phyloP scores from a whole-genome alignment of 192 early-diverging fungal species.

The Podila epigama region DNA sequence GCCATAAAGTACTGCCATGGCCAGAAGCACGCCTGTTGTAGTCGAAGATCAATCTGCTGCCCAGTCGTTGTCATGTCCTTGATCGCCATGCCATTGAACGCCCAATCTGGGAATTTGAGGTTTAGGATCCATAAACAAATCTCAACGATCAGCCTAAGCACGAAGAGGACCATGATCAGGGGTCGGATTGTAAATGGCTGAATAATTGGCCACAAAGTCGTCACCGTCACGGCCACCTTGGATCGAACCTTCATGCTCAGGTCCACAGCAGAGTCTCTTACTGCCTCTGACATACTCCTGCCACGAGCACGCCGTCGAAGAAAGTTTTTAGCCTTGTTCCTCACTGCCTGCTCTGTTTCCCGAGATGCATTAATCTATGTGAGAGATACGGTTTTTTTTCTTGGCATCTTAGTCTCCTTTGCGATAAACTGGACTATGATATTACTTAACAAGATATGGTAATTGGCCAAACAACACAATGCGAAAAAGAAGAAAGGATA shows the following conservation, averaged over 20 bases:
- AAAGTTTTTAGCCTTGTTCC: constrained; percentile 27
- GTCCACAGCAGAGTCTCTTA: constrained; percentile 50
- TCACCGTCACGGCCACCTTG: constrained; percentile 21
- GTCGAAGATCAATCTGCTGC: constrained; percentile 87
- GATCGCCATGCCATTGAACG: constrained; percentile 72
- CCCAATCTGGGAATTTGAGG: constrained; percentile 60
- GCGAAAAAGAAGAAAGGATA: background rate
- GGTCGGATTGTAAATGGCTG: constrained; percentile 48
- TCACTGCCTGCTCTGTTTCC: constrained; percentile 61
- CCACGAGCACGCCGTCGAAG: constrained; percentile 41
- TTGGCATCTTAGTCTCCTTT: background rate
- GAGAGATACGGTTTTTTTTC: background rate
- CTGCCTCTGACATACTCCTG: constrained; percentile 49
- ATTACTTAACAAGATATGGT: too few species aligned
- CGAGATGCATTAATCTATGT: constrained; percentile 70
- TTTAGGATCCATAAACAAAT: constrained; percentile 67
- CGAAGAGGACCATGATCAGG: constrained; percentile 51
- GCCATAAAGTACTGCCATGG: constrained; percentile 82
- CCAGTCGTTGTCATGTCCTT: constrained; percentile 75
- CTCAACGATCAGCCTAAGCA: constrained; percentile 61
- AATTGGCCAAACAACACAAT: too few species aligned
- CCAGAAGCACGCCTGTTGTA: constrained; percentile 89
- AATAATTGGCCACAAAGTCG: constrained; percentile 44
- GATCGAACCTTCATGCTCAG: constrained; percentile 43
- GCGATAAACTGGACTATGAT: background rate